Evolutionary conservation across 2,329 filamentous ascomycete genomes (phyloP), one percentile per base, ranked within the genome.

Genomic region (Aspergillus ruber): DNA sequence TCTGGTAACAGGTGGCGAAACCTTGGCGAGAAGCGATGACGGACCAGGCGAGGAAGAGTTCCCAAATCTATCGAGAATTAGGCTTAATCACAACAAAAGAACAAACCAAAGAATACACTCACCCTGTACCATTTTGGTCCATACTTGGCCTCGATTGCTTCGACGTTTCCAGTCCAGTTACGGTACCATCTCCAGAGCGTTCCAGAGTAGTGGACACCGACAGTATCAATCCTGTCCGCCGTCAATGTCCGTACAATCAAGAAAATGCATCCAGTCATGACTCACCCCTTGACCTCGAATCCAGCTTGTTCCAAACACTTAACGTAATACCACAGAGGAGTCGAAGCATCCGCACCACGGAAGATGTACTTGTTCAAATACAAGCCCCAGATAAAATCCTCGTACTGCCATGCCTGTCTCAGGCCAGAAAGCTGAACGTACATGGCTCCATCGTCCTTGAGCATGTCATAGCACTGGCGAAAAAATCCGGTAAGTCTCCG

Each of bases 281-380:
- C 50, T 56, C 35, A 60, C 58, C 77, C 76, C 81, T 94, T 94
- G 64, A 95, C 71, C 70, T 95, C 89, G 59, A 86, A 90, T 18
- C 87, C 87, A 55, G 85, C 84, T 50, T 79, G 81, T 73, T 95
- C 89, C 15, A 93, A 78, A 64, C 81, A 81, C 68, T 85, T 80
- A 57, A 90, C 74, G 61, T 88, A 86, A 71, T 82, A 88, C 60
- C 86, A 86, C 18, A 95, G 81, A 40, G 90, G 89, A 48, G 87
- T 91, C 12, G 87, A 93, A 42, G 89, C 89, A 66, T 95, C 89
- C 47, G 90, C 90, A 64, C 90, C 89, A 40, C 88, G 90, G 79
- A 95, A 95, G 66, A 95, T 78, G 71, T 95, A 93, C 76, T 91
- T 94, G 82, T 95, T 95, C 87, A 95, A 88, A 77, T 91, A 95